A percentile compares a stretch with the other conserved stretches of the same genome.
These are phyloP conservation scores for Cucurbita ficifolia DNA, from an alignment of 306 rosid genomes.

Conservation along the genomic window DNA sequence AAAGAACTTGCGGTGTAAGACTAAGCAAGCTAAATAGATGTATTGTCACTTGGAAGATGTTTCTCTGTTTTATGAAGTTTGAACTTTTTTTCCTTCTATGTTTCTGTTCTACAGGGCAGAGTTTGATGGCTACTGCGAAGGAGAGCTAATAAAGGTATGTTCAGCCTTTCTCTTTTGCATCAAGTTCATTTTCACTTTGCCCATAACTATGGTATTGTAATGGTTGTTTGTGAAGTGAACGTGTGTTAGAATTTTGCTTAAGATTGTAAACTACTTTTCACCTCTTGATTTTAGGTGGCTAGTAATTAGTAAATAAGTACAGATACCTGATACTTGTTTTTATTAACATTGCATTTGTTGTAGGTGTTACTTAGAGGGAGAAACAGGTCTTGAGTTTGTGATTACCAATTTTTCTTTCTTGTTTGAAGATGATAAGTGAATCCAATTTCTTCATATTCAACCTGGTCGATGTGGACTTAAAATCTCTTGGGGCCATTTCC, in stretches of 20 bases:
- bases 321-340: background rate
- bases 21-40: slow-evolving; percentile 9
- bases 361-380: background rate
- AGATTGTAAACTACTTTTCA: background rate
- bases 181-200: background rate
- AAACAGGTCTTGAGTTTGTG: background rate
- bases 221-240: background rate
- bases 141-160: slow-evolving; percentile 60
- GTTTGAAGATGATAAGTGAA: background rate
- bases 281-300: background rate
- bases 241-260: background rate
- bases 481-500: background rate
- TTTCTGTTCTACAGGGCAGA: slow-evolving; percentile 45
- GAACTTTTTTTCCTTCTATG: background rate
- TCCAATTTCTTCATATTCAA: background rate
- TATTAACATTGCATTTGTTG: background rate
- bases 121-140: slow-evolving; percentile 82
- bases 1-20: slow-evolving; percentile 71
- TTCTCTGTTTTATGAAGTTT: background rate
- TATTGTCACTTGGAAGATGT: background rate
- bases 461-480: background rate
- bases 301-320: background rate
- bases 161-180: background rate
- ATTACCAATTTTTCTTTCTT: background rate
- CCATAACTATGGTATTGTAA: no score